Conservation (phyloP, 2,329 filamentous ascomycete species). For the Fusarium agapanthi region DNA sequence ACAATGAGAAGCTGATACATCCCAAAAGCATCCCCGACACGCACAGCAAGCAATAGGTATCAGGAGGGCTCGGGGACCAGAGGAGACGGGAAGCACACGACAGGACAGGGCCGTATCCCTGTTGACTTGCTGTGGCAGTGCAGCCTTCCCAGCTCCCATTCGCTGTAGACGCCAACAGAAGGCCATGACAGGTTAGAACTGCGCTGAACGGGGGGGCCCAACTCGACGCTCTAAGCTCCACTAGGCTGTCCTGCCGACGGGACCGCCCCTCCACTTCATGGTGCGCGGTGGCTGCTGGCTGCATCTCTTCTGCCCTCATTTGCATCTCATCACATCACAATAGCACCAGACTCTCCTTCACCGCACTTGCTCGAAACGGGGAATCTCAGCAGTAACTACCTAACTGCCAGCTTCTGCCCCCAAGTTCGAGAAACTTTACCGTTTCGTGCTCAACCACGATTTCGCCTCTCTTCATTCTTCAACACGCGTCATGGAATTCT, state of each 20-base stretch:
- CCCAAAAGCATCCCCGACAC: not conserved
- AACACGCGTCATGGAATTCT: slow-evolving; percentile 34
- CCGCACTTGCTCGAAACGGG: slow-evolving; percentile 25
- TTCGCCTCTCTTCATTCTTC: slow-evolving; percentile 21
- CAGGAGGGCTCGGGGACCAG: slow-evolving; percentile 1
- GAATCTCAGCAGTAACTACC: not conserved
- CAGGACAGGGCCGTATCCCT: slow-evolving; percentile 15
- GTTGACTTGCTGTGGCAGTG: slow-evolving; percentile 32
- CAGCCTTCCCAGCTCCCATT: slow-evolving; percentile 11
- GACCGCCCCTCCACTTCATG: slow-evolving; percentile 31
- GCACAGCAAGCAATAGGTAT: not conserved
- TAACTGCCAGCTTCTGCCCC: slow-evolving; percentile 2
- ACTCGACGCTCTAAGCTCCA: slow-evolving; percentile 6
- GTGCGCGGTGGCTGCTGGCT: slow-evolving; percentile 8
- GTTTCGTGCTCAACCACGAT: slow-evolving; percentile 42
- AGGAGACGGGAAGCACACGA: slow-evolving; percentile 15
- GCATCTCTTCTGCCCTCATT: slow-evolving; percentile 26
- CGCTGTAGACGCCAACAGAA: not conserved
- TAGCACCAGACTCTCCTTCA: slow-evolving; percentile 29
- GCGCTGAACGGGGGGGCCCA: not conserved
- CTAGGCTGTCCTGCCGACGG: slow-evolving; percentile 25
- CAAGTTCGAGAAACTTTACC: not conserved
- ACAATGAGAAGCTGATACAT: slow-evolving; percentile 1
- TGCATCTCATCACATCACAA: slow-evolving; percentile 33
- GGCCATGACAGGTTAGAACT: not conserved